Evolutionary conservation across 2,329 filamentous ascomycete genomes (phyloP).

Genomic region (Metarhizium album): DNA sequence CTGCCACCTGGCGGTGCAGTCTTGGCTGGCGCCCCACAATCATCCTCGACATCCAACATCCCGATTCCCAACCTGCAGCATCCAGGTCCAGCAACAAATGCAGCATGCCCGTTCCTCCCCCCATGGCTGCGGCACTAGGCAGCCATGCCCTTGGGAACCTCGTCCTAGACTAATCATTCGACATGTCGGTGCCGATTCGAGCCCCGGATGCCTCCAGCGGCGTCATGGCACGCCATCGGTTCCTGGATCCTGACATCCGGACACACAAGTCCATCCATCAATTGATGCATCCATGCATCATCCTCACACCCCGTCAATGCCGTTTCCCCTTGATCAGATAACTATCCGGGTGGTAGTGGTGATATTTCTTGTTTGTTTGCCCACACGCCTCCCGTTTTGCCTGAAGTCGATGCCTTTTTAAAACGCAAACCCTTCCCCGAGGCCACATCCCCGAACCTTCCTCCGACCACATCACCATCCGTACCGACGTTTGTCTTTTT

Average conservation of each 20-base stretch:
- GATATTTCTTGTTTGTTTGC: too few relatives aligned
- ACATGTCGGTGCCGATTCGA: background rate
- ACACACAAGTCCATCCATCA: too few relatives aligned
- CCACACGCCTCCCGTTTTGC: background rate
- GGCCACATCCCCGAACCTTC: background rate
- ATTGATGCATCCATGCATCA: background rate
- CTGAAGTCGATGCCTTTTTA: conserved; percentile 6
- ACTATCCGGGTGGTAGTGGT: too few relatives aligned
- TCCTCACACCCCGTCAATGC: background rate
- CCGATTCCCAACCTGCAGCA: conserved; percentile 5
- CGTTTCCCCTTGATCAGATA: background rate
- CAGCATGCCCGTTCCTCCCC: background rate
- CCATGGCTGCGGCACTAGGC: conserved; percentile 18
- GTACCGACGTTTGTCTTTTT: background rate
- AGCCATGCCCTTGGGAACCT: conserved; percentile 16
- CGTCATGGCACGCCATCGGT: conserved; percentile 3
- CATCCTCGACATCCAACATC: too few relatives aligned
- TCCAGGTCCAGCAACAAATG: too few relatives aligned
- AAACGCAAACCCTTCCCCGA: conserved; percentile 4
- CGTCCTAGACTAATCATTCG: conserved; percentile 4
- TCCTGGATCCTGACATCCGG: conserved; percentile 8
- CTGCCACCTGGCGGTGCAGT: too few relatives aligned
- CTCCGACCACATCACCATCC: background rate
- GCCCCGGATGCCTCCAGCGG: background rate
- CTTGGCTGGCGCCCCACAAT: too few relatives aligned